Evolutionary conservation across 169 alveolate genomes (phyloP).

Genomic region (Plasmodium sp.): DNA sequence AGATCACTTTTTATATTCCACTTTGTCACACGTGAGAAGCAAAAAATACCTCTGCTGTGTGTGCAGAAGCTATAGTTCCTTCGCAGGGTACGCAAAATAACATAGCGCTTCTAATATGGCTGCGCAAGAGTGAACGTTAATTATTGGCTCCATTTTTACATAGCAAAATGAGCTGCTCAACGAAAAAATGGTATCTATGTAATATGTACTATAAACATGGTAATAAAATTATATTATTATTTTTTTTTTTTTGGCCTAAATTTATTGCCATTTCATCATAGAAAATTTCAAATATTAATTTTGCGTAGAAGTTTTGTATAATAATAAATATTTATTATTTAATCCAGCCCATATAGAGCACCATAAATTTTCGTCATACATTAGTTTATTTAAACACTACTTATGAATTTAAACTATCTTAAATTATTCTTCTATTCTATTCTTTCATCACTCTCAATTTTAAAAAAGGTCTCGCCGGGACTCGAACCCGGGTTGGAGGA

Average conservation of each 20-base stretch:
- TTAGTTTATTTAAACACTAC: no score
- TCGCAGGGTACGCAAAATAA: background rate
- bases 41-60: background rate
- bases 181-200: background rate
- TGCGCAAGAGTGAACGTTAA: background rate
- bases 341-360: no score
- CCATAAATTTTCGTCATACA: no score
- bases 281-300: no score
- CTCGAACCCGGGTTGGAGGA: constrained; percentile 97
- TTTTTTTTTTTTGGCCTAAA: background rate
- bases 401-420: no score
- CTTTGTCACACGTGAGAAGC: background rate
- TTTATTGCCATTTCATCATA: no score
- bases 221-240: no score
- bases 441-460: no score
- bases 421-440: no score
- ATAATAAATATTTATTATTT: no score
- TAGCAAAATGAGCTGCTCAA: background rate
- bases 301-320: background rate
- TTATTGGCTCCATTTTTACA: background rate
- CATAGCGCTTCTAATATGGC: background rate
- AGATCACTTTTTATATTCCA: background rate
- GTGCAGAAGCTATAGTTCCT: background rate
- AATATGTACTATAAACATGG: no score
- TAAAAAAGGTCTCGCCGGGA: constrained; percentile 93